Evolutionary conservation across 2,329 filamentous ascomycete genomes (phyloP).

Genomic region (Pseudopyricularia javanii): DNA sequence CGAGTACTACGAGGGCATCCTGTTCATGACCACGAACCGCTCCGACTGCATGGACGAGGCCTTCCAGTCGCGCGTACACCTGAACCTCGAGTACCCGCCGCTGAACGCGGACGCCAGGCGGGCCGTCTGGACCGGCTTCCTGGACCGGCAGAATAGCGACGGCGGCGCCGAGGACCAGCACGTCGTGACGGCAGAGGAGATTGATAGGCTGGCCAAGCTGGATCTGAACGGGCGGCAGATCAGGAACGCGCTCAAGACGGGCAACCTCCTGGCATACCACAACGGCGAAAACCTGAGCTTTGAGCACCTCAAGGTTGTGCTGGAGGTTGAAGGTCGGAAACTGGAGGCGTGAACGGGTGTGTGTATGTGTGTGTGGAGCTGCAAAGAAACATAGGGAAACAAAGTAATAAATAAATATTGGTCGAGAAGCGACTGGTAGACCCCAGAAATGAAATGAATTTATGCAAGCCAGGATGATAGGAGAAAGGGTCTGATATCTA

Average conservation of each 20-base stretch:
- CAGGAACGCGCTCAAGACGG: conserved; percentile 17
- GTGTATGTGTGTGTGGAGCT: no score
- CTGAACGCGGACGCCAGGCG: conserved; percentile 1
- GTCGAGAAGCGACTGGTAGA: no score
- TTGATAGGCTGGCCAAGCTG: conserved; percentile 10
- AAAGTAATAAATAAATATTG: no score
- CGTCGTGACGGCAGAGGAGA: conserved; percentile 2
- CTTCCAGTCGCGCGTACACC: conserved; percentile 2
- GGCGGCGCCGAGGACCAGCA: background rate
- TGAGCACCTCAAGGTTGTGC: conserved; percentile 17
- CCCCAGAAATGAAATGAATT: no score
- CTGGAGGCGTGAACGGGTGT: conserved; percentile 6
- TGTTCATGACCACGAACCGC: conserved; percentile 4
- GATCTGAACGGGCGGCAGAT: conserved; percentile 19
- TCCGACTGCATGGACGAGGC: conserved; percentile 5
- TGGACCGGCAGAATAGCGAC: background rate
- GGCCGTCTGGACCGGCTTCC: background rate
- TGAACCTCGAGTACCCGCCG: conserved; percentile 1
- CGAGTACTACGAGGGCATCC: conserved; percentile 5
- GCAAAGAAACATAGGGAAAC: no score
- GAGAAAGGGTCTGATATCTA: no score
- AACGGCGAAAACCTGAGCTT: conserved; percentile 15
- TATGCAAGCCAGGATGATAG: no score
- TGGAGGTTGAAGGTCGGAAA: conserved; percentile 7
- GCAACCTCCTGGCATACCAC: conserved; percentile 18